A percentile compares a stretch with the other conserved stretches of the same genome.
These are phyloP conservation scores for Danielia reshetovae DNA, from an alignment of 805 yeast genomes.

Conservation along the genomic window DNA sequence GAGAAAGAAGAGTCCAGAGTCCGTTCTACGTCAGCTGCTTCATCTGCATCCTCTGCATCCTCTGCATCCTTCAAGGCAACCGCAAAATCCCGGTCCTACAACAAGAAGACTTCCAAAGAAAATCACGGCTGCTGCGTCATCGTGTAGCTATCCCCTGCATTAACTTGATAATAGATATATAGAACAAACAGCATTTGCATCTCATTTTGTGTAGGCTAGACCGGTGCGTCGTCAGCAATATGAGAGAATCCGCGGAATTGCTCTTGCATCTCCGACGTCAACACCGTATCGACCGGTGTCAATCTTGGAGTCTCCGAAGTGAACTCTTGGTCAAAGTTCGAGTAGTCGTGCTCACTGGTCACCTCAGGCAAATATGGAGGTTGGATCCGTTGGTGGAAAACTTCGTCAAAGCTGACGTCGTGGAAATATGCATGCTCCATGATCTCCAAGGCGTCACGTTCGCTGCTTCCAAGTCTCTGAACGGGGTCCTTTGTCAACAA, in stretches of 20 bases:
- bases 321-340: conserved; percentile 91
- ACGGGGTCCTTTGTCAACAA: conserved; percentile 85
- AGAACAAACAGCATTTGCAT: no score
- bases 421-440: conserved; percentile 94
- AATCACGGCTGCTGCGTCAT: conserved; percentile 20
- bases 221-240: conserved; percentile 56
- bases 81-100: no score
- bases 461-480: conserved; percentile 80
- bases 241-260: conserved; percentile 97
- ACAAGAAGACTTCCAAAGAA: no score
- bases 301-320: conserved; percentile 91
- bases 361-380: conserved; percentile 93
- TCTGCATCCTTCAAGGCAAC: no score
- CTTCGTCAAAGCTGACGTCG: conserved; percentile 86
- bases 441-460: conserved; percentile 85
- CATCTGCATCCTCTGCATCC: no score
- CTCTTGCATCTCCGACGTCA: conserved; percentile 87
- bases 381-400: conserved; percentile 61
- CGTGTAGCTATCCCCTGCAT: conserved; percentile 6
- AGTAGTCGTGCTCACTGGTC: conserved; percentile 81
- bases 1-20: no score
- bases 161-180: conserved; percentile 1
- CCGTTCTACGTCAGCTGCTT: no score
- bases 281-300: conserved; percentile 88
- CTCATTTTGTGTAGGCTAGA: no score